Evolutionary conservation across 2,329 filamentous ascomycete species (phyloP).

Genomic region (Xylaria sp.): DNA sequence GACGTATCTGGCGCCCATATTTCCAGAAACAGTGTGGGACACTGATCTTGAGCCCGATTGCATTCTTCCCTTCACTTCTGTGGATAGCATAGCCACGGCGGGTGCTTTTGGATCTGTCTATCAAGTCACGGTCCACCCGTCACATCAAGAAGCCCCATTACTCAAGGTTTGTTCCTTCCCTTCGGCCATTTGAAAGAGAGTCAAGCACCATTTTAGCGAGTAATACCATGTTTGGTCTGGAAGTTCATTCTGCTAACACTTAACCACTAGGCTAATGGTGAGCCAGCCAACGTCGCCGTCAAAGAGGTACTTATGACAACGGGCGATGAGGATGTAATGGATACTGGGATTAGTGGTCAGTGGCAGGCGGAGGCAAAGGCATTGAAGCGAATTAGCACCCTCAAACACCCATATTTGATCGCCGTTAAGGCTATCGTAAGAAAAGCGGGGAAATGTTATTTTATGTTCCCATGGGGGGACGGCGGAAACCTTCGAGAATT

Average conservation of each 20-base stretch:
- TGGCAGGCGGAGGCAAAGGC: neutral
- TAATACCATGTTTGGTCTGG: neutral
- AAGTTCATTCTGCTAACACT: neutral
- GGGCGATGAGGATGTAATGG: neutral
- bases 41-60: neutral
- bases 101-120: neutral
- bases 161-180: neutral
- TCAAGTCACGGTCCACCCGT: slow-evolving; percentile 2
- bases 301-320: neutral
- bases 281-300: neutral
- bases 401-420: slow-evolving; percentile 1
- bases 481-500: slow-evolving; percentile 5
- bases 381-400: neutral
- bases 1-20: slow-evolving; percentile 1
- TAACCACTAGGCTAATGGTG: neutral
- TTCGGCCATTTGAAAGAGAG: neutral
- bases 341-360: neutral
- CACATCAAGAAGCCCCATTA: slow-evolving; percentile 1
- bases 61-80: neutral
- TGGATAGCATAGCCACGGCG: neutral
- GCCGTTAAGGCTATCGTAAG: neutral
- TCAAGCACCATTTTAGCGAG: neutral
- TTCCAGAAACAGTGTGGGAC: neutral
- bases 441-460: slow-evolving; percentile 1
- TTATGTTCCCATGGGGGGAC: slow-evolving; percentile 20